These are phyloP conservation scores for Plectranthus barbatus DNA, from an alignment of 257 asterid species.

Conservation along the genomic window DNA sequence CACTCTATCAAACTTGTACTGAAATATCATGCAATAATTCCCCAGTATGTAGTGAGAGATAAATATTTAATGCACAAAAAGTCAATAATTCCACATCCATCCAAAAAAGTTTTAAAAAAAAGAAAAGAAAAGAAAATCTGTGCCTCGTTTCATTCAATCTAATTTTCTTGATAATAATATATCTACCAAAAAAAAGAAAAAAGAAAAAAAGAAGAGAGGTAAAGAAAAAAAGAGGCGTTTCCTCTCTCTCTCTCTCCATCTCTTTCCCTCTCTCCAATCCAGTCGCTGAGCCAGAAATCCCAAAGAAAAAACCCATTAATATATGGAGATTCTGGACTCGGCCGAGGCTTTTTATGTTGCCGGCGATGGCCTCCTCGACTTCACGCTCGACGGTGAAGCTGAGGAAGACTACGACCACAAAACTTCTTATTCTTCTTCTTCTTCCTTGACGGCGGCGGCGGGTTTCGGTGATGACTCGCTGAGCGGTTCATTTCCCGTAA, in stretches of 20 bases:
- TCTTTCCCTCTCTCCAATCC: slow-evolving; percentile 9
- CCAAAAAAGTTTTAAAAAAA: neutral
- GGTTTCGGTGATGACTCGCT: slow-evolving; percentile 6
- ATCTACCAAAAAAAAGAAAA: slow-evolving; percentile 4
- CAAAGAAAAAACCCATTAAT: neutral
- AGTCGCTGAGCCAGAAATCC: neutral
- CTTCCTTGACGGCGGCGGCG: slow-evolving; percentile 17
- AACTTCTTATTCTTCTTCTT: slow-evolving; percentile 14
- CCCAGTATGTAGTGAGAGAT: neutral
- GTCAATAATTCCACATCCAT: neutral
- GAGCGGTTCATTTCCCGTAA: slow-evolving; percentile 26
- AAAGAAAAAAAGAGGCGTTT: neutral
- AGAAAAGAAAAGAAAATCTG: neutral
- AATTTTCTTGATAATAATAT: slow-evolving; percentile 19
- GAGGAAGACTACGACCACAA: slow-evolving; percentile 21
- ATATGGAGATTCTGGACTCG: slow-evolving; percentile 47
- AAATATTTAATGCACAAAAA: neutral
- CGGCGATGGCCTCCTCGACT: slow-evolving; percentile 62
- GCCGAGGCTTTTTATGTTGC: slow-evolving; percentile 27
- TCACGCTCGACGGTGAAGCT: slow-evolving; percentile 40
- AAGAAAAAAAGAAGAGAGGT: too few species aligned
- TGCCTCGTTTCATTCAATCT: slow-evolving; percentile 26
- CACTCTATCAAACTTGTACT: neutral
- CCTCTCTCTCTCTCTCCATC: slow-evolving; percentile 8
- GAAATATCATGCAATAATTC: neutral